Evolutionary conservation across 2,329 filamentous ascomycete genomes (phyloP).

Genomic region (Pseudogymnoascus sp.): DNA sequence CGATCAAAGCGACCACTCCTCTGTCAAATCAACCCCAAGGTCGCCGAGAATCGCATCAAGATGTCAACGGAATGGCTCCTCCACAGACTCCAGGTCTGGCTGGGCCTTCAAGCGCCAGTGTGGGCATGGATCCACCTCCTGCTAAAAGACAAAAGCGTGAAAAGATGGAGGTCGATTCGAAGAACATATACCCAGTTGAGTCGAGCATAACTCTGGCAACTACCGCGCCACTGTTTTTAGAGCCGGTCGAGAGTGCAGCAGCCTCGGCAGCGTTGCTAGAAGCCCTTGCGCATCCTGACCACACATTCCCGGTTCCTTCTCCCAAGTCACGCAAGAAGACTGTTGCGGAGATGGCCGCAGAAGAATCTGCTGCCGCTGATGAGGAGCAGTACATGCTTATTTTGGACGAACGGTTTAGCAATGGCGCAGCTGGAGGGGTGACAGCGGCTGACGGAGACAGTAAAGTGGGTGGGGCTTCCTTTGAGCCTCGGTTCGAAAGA

Average conservation of each 20-base stretch:
- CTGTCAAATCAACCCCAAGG: constrained; percentile 33
- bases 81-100: constrained; percentile 59
- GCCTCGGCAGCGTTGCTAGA: constrained; percentile 67
- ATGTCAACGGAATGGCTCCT: constrained; percentile 40
- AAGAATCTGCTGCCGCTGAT: constrained; percentile 83
- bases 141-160: constrained; percentile 62
- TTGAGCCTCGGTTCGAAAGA: constrained; percentile 78
- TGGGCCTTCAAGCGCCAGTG: constrained; percentile 49
- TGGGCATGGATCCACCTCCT: constrained; percentile 43
- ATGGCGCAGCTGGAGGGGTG: constrained; percentile 49
- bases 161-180: constrained; percentile 67
- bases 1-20: constrained; percentile 67
- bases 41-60: constrained; percentile 36
- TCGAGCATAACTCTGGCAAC: constrained; percentile 67
- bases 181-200: constrained; percentile 67
- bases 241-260: constrained; percentile 61
- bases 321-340: constrained; percentile 90
- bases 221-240: constrained; percentile 65
- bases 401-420: constrained; percentile 72
- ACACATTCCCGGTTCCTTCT: constrained; percentile 66
- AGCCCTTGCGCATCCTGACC: constrained; percentile 65
- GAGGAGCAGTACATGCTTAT: constrained; percentile 89
- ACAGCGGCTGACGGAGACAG: constrained; percentile 62
- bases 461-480: constrained; percentile 61
- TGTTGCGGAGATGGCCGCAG: constrained; percentile 86